Base-by-base conservation (phyloP, 768 basidiomycete genomes). In the Termitomyces sp. region DNA sequence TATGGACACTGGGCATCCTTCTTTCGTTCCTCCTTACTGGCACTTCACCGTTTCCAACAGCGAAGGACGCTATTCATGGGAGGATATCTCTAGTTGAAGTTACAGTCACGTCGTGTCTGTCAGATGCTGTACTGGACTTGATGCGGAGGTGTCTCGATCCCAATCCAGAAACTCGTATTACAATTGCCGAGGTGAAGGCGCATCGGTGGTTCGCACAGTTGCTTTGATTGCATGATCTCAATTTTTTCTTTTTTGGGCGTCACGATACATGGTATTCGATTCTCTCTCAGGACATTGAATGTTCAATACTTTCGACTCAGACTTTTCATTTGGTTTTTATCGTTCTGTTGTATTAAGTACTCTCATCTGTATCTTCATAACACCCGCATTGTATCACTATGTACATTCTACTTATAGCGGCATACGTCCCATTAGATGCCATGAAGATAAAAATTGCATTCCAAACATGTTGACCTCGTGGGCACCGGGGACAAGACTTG, bases 1-100 rank as follows among this genome's bases (percentile, higher is more conserved):
- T 98, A 44, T 99, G 96, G 96, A 93, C 91, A 8, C 83, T 97
- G 24, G 96, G 96, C 18, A 91, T 98, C 34, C 83, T 99, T 55
- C 86, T 99, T 64, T 96, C 93, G 46, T 97, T 94, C 69, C 82
- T 99, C 55, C 82, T 99, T 52, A 95, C 93, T 20, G 96, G 96
- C 3, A 79, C 89, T 59, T 90, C 96, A 18, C 95, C 95, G 2
- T 99, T 98, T 70, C 91, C 93, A 47, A 91, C 90, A 18, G 88
- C 89, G 62, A 83, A 86, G 65, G 88, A 91, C 66, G 87, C 89
- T n/a, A 78, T 86, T 27, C 79, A 84, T 13, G 90, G 89, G 9
- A 80, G 74, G 16, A 81, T 91, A 24, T 71, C 79, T 51, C 75
- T 90, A 8, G 71, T 76, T 27, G 78, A 82, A 55, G 67, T 71